phyloP scores from a whole-genome alignment of 73 alveolate species.

The Paramecium pentaurelia region DNA sequence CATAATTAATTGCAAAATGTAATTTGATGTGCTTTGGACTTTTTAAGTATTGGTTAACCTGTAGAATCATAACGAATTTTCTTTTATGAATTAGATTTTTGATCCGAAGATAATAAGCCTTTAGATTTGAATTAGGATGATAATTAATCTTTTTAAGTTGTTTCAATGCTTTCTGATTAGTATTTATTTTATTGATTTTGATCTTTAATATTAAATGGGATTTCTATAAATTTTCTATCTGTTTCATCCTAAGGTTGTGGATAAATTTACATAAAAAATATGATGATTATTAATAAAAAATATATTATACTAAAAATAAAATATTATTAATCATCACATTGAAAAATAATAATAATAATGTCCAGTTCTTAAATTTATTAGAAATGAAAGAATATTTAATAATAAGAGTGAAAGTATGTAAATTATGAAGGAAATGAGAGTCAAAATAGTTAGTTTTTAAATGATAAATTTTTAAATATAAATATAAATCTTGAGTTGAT shows the following conservation, averaged over 20 bases:
- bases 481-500: not conserved
- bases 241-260: constrained; percentile 32
- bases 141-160: not conserved
- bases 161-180: not conserved
- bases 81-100: not conserved
- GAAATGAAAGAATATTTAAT: not conserved
- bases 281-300: not conserved
- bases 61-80: not conserved
- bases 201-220: not conserved
- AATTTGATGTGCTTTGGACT: not conserved
- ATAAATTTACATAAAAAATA: not conserved
- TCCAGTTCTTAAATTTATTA: not conserved
- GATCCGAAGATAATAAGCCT: not conserved
- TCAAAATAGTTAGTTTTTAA: not conserved
- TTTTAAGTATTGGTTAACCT: not conserved
- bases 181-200: not conserved
- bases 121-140: not conserved
- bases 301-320: not conserved
- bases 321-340: not conserved
- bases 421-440: not conserved
- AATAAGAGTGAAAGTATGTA: not conserved
- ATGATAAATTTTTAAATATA: not conserved
- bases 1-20: not conserved
- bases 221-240: not conserved
- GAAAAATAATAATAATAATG: not conserved